Base-by-base conservation (phyloP, 1,284 basidiomycete genomes). In the Pseudozyma hubeiensis region DNA sequence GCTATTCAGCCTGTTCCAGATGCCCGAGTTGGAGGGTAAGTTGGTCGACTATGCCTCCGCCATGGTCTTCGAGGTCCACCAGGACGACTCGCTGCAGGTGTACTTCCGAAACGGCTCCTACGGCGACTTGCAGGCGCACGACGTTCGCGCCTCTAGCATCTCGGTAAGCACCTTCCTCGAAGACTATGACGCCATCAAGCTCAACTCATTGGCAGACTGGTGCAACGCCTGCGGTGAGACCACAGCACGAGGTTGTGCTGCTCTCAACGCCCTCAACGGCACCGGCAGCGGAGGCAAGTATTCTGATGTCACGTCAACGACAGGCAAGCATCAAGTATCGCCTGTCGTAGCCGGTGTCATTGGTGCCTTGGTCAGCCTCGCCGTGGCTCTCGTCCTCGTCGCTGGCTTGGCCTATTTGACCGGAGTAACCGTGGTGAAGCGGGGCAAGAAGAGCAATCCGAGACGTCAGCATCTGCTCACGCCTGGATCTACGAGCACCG, bases 71-170 rank as follows among this genome's bases (percentile, higher is more conserved):
- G 93, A 94, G 86, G 87, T 94, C 61, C 67, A 73, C 19, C 59
- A 73, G 30, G 78, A 79, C 31, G 58, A 81, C 17, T 78, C 77
- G 30, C 86, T 94, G 81, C 90, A 91, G 78, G 87, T 93, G 87
- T 90, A 89, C 85, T 93, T 93, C 89, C 90, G 90, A 86, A 94
- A 94, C 85, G 92, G 92, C 44, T 91, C 92, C 34, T 75, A 76
- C 41, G 80, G 74, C 34, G 75, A 66, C 30, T 75, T 84, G 49
- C 56, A 58, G 0, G 58, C 78, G 10, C 76, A 81, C 60, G 63
- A 78, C 6, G 51, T 86, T 45, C 84, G 84, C 46, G 79, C 78
- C 11, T 43, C 51, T 7, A n/a, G 78, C 88, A 64, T 92, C 75
- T 88, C 91, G 41, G 87, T 93, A 71, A 89, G 89, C 7, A 90